phyloP scores from a whole-genome alignment of 345 rosid genomes.

The Acer yangbiense region DNA sequence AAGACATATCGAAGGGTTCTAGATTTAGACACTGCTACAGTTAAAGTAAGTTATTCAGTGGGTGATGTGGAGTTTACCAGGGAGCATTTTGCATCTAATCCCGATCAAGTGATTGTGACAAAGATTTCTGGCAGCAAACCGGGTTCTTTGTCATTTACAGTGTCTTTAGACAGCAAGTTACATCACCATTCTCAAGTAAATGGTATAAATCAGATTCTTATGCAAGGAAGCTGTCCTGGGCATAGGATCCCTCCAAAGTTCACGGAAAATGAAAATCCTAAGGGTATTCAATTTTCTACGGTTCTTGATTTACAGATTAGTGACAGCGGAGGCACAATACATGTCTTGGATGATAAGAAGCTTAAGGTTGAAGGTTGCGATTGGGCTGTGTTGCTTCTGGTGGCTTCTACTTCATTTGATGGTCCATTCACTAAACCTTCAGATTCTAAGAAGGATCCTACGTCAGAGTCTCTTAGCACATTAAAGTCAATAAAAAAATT shows the following conservation, averaged over 20 bases:
- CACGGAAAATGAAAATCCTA: slow-evolving; percentile 39
- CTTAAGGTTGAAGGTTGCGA: slow-evolving; percentile 75
- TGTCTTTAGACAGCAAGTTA: slow-evolving; percentile 65
- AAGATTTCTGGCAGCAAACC: slow-evolving; percentile 71
- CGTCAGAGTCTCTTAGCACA: slow-evolving; percentile 41
- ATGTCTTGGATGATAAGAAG: slow-evolving; percentile 56
- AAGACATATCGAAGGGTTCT: slow-evolving; percentile 72
- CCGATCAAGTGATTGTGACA: slow-evolving; percentile 63
- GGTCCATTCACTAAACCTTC: slow-evolving; percentile 78
- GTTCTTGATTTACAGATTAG: slow-evolving; percentile 71
- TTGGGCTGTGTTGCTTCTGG: slow-evolving; percentile 70
- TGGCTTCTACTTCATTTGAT: slow-evolving; percentile 75
- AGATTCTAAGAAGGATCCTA: slow-evolving; percentile 72
- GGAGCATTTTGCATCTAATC: slow-evolving; percentile 75
- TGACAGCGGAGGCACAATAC: slow-evolving; percentile 48
- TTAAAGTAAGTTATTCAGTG: slow-evolving; percentile 62
- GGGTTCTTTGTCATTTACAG: slow-evolving; percentile 68
- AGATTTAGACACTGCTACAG: slow-evolving; percentile 81
- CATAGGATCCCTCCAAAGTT: slow-evolving; percentile 55
- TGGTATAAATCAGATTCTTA: slow-evolving; percentile 52
- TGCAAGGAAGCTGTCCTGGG: slow-evolving; percentile 76
- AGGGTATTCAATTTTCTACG: slow-evolving; percentile 69
- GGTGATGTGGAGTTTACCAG: slow-evolving; percentile 61
- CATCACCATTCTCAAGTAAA: slow-evolving; percentile 52
- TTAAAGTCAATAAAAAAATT: slow-evolving; percentile 46